These are phyloP conservation scores for Mycosphaerella sp. DNA, from an alignment of 2,329 filamentous ascomycete genomes.

Conservation along the genomic window DNA sequence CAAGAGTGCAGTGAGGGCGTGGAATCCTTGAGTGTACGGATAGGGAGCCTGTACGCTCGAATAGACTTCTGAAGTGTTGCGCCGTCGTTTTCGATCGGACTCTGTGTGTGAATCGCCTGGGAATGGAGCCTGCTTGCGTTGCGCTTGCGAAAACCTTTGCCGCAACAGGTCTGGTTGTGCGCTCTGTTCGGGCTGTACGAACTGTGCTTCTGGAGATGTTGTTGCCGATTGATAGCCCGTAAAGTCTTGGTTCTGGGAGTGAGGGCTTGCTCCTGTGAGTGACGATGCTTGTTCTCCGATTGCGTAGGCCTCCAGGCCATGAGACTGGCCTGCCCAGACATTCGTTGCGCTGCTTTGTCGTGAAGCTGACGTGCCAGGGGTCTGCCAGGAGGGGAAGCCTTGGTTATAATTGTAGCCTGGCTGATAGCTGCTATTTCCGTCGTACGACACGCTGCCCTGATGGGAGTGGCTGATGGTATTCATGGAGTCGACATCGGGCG, in stretches of 20 bases:
- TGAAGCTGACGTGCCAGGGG: constrained; percentile 34
- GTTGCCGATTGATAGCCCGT: constrained; percentile 33
- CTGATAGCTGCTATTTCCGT: constrained; percentile 24
- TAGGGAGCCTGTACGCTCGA: constrained; percentile 86
- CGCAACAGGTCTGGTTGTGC: constrained; percentile 29
- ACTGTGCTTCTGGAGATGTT: constrained; percentile 30
- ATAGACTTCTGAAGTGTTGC: constrained; percentile 80
- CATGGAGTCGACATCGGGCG: constrained; percentile 31
- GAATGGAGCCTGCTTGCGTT: constrained; percentile 28
- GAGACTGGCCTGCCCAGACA: constrained; percentile 39
- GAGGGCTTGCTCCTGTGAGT: constrained; percentile 53
- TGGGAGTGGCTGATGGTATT: constrained; percentile 27
- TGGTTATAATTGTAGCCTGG: constrained; percentile 21
- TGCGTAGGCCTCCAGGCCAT: constrained; percentile 49
- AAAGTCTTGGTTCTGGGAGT: constrained; percentile 47
- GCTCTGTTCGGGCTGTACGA: constrained; percentile 28
- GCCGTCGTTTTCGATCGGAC: constrained; percentile 44
- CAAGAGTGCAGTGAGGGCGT: constrained; percentile 75
- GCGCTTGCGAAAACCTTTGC: constrained; percentile 31
- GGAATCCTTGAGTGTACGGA: constrained; percentile 82
- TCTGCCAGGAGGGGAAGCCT: constrained; percentile 28
- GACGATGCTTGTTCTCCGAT: constrained; percentile 53
- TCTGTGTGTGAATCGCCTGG: constrained; percentile 28
- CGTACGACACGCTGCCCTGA: constrained; percentile 28
- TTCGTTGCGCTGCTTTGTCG: constrained; percentile 41